Base-by-base conservation (phyloP, 1,139 yeast genomes). In the Meyerozyma athensensis region DNA sequence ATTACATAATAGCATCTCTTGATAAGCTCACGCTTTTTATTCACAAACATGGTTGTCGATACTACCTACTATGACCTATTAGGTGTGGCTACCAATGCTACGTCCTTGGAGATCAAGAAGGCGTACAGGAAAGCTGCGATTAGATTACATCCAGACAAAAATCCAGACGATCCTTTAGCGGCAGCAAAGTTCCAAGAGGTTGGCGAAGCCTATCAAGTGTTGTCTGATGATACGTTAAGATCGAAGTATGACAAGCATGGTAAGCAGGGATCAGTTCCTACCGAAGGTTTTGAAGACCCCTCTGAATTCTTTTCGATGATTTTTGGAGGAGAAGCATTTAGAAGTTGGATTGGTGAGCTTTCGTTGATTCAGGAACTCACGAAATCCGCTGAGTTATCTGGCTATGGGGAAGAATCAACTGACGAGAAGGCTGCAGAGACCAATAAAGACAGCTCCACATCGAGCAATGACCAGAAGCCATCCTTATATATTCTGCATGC, bases 111-210 rank as follows among this genome's bases (percentile, higher is more conserved):
- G 41, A 90, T 92, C 61, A 94, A 92, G 60, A 87, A 86, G 59
- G 96, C 97, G 0, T 92, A 92, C 63, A 73, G 98, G 44, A 84
- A 83, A 59, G 81, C 82, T 54, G 97, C 97, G 7, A 81, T 92
- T 57, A 71, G 66, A 41, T 83, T 89, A 45, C 98, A 94, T 59
- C 98, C 98, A 0, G 98, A 92, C 60, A 94, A 92, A 65, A 89
- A 92, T 53, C 97, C 97, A 7, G 79, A 82, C 50, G 86, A 83
- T 52, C 90, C 92, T 5, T 66, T 68, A 20, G 96, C 97, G 4
- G 90, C 90, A 33, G 63, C 70, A 13, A 74, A 69, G 52, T 81
- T 81, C 48, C 86, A 81, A 53, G 81, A 72, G 40, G 80, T 81
- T 9, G 85, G 86, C 23, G 87, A 84, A 54, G 95, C 94, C 2